Evolutionary conservation across 2,329 filamentous ascomycete genomes (phyloP), one percentile per base, ranked within the genome.

Genomic region (Calonectria ilicicola): DNA sequence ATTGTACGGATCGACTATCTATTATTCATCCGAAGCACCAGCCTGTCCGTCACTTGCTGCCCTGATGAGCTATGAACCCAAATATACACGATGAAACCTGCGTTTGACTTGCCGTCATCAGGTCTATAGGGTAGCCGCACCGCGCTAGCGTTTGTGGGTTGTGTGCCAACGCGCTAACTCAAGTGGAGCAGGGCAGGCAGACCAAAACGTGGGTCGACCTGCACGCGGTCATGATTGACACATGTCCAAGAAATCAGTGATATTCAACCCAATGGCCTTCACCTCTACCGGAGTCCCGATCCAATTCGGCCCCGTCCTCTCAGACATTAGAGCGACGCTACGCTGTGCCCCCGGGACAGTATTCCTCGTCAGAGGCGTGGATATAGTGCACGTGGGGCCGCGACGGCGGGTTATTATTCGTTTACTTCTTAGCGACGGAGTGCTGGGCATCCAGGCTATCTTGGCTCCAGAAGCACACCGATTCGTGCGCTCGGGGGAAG

Each of bases 361-460:
- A 63, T 87, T 91, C 42, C 83, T 90, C 0, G 86, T 91, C 44
- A 87, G 89, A 70, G 83, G 81, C 56, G 70, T 89, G n/a, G 83
- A 87, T 15, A n/a, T n/a, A n/a, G n/a, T n/a, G n/a, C n/a, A n/a
- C n/a, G n/a, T n/a, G n/a, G n/a, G n/a, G n/a, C n/a, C n/a, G 19
- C 78, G 83, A 78, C 86, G 86, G 84, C 86, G 87, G 38, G 82
- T 83, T 2, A 77, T 90, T 1, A 77, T 90, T 1, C 84, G 88
- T 2, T 74, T 91, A 14, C 67, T 90, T 0, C 84, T 91, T 0
- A 87, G 89, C 44, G 89, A 91, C 74, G 88, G 89, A 1, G 83
- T 87, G 75, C 79, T 90, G 4, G 90, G 87, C 74, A 84, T 91
- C n/a, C 89, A 91, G 78, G 88, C 88, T 0, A 79, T 91, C 9